A percentile compares a stretch with the other conserved stretches of the same genome.
These are phyloP conservation scores for Arthromyces matolae DNA, from an alignment of 768 basidiomycete genomes.

Conservation along the genomic window DNA sequence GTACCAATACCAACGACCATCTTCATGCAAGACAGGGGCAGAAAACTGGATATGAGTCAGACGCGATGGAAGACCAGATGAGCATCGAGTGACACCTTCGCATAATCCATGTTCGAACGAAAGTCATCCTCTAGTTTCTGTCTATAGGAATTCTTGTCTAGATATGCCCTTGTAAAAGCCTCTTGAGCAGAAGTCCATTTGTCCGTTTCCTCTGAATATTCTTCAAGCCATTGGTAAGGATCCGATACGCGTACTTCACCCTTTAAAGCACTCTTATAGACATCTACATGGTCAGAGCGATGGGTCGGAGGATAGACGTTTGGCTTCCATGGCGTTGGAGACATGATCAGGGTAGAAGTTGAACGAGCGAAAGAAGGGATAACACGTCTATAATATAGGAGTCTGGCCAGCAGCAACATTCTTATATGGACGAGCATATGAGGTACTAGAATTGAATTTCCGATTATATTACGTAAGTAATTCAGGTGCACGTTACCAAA, in stretches of 20 bases:
- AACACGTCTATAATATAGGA: no score
- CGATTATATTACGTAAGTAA: no score
- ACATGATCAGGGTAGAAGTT: constrained; percentile 28
- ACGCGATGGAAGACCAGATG: neutral
- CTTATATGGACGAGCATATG: constrained; percentile 25
- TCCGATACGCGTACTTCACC: constrained; percentile 63
- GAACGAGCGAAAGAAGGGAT: constrained; percentile 20
- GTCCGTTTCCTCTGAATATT: constrained; percentile 58
- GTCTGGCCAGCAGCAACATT: no score
- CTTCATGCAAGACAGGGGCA: constrained; percentile 55
- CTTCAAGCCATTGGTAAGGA: constrained; percentile 76
- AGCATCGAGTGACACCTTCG: constrained; percentile 32
- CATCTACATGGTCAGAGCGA: constrained; percentile 63
- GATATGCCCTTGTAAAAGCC: constrained; percentile 50
- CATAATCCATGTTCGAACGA: constrained; percentile 39
- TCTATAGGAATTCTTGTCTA: constrained; percentile 62
- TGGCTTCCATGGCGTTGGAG: constrained; percentile 48
- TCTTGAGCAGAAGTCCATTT: constrained; percentile 63
- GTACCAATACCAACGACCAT: constrained; percentile 78
- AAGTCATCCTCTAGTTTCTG: constrained; percentile 57
- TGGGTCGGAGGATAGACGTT: constrained; percentile 61
- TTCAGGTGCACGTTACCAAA: no score
- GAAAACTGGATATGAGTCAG: constrained; percentile 47
- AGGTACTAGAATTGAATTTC: no score
- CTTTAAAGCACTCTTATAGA: constrained; percentile 61